phyloP scores from a whole-genome alignment of 257 asterid genomes.

The Solanum pimpinellifolium region DNA sequence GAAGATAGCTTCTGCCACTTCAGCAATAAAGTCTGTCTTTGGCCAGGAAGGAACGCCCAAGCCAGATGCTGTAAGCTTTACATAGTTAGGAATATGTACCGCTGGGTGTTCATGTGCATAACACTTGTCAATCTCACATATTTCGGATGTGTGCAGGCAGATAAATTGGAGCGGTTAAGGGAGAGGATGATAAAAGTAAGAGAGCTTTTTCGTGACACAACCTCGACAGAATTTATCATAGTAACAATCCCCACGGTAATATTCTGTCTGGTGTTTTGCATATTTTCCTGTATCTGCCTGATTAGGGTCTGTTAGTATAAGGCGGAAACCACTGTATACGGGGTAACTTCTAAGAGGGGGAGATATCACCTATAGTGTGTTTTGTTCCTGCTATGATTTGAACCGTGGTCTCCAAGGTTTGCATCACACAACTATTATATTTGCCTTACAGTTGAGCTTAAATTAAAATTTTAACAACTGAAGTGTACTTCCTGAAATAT shows the following conservation, averaged over 20 bases:
- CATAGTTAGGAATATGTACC: neutral
- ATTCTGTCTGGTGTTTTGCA: neutral
- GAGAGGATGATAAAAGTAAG: conserved; percentile 97
- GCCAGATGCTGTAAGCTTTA: conserved; percentile 60
- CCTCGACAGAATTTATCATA: conserved; percentile 78
- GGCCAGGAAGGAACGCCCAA: conserved; percentile 59
- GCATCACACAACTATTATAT: neutral
- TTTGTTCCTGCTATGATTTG: neutral
- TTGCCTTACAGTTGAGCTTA: neutral
- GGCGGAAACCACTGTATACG: neutral
- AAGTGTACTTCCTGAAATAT: neutral
- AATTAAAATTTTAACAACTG: neutral
- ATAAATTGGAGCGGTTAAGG: conserved; percentile 75
- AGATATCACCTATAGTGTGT: neutral
- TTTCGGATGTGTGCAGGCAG: conserved; percentile 39
- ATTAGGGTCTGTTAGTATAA: neutral
- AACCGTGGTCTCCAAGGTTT: neutral
- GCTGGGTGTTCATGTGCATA: neutral
- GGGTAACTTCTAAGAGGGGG: neutral
- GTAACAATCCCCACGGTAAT: conserved; percentile 98
- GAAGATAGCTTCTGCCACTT: conserved; percentile 84
- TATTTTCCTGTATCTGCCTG: neutral
- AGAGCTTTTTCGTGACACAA: conserved; percentile 85
- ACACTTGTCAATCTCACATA: neutral
- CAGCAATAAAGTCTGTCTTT: conserved; percentile 91